phyloP scores from a whole-genome alignment of 108 stramenopile genomes.

The Skeletonema potamos region DNA sequence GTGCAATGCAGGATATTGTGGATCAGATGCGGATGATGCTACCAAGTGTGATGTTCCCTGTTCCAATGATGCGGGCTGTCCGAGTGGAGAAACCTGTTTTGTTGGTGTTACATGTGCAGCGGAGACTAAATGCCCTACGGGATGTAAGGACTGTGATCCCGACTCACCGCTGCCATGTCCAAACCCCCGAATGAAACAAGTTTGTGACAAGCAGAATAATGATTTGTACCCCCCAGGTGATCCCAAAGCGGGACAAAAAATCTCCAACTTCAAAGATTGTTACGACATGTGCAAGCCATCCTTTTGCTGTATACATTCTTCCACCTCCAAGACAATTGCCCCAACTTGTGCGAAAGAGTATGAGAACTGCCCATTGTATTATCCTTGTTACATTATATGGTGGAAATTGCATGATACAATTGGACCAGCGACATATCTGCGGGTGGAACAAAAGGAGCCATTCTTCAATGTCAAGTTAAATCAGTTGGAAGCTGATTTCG shows the following conservation, averaged over 20 bases:
- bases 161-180: constrained; percentile 44
- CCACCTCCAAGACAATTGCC: constrained; percentile 19
- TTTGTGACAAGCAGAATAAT: constrained; percentile 48
- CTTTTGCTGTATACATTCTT: constrained; percentile 62
- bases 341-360: constrained; percentile 43
- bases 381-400: constrained; percentile 64
- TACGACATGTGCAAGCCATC: constrained; percentile 60
- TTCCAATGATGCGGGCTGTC: neutral
- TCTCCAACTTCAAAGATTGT: constrained; percentile 48
- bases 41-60: neutral
- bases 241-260: constrained; percentile 11
- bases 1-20: neutral
- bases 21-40: neutral
- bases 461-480: constrained; percentile 41
- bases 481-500: constrained; percentile 28
- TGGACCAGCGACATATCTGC: constrained; percentile 51
- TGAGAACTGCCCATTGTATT: constrained; percentile 50
- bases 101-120: neutral
- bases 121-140: constrained; percentile 16
- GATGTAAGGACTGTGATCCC: constrained; percentile 45
- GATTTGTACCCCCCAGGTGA: constrained; percentile 21
- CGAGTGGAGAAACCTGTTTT: neutral
- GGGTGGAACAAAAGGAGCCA: constrained; percentile 48
- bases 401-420: constrained; percentile 60
- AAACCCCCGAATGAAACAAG: constrained; percentile 22